Base-by-base conservation (phyloP, 805 yeast genomes). In the Yamadazyma phyllophila region DNA sequence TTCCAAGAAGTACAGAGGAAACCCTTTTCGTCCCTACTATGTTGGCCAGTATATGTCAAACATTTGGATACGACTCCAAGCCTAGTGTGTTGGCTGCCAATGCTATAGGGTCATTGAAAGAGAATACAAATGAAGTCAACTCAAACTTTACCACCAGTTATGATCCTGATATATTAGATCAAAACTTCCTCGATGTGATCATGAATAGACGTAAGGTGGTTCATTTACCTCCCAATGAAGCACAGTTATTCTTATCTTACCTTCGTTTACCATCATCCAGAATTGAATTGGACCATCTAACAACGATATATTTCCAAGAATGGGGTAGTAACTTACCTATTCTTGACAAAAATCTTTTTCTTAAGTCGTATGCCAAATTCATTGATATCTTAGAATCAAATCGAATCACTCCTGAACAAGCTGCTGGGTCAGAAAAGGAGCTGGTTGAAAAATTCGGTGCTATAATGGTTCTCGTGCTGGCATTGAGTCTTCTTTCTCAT, bases 1-100 rank as follows among this genome's bases (percentile, higher is more conserved):
- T 84, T 8, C 94, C 92, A 6, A 69, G 94, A 58, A 78, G 86
- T 13, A 85, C 92, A 0, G 91, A 84, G 54, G 94, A 86, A 58
- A 85, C 89, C 0, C 65, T 86, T 35, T 83, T 85, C 54, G 80
- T 84, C 31, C 92, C 94, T 0, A 81, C 87, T 7, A 62, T 86
- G 41, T 65, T 86, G 48, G 86, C 89, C 5, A 77, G 81, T 45
- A 74, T 86, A 41, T 84, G 88, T 47, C 82, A 81, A 54, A 78
- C 75, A 1, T 85, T 82, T 61, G 92, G 94, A 0, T 83, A 82
- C 59, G 77, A 80, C 41, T 82, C 89, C 1, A 81, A 78, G 50
- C 83, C 88, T 1, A 82, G 89, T n/a, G 70, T 81, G 11, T 66
- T 82, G 45, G 81, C 92, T 0, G 89, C 90, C 4, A 77, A 83